Conservation (phyloP, 257 asterid species). For the Anisodus tanguticus region DNA sequence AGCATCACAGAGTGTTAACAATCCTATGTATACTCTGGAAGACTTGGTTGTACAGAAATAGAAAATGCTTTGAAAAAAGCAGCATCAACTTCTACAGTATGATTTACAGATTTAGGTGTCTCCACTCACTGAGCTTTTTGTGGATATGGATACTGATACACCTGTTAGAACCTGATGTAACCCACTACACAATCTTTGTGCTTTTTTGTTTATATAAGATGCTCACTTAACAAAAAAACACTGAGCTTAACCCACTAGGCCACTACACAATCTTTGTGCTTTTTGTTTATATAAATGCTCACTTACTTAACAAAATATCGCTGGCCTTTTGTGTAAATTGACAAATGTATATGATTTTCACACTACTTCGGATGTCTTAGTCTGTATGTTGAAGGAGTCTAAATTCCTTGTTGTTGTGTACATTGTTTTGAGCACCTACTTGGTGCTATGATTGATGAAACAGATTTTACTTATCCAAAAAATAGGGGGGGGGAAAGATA, state of each 20-base stretch:
- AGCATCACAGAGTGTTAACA: background rate
- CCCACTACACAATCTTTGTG: background rate
- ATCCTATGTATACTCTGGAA: no score
- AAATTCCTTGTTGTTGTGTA: background rate
- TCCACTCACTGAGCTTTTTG: constrained; percentile 1
- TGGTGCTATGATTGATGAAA: background rate
- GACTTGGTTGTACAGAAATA: background rate
- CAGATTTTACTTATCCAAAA: background rate
- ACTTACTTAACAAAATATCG: background rate
- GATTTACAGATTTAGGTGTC: background rate
- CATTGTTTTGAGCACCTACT: background rate
- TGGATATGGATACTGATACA: background rate
- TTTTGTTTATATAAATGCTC: background rate
- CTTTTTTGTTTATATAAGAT: background rate
- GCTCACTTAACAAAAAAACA: background rate
- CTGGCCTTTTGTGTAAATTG: background rate
- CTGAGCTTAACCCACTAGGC: no score
- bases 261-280: background rate
- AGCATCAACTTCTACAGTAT: background rate
- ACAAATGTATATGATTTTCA: background rate
- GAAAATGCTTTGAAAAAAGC: background rate
- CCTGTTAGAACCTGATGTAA: constrained; percentile 8
- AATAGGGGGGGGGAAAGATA: background rate
- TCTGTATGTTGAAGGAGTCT: background rate
- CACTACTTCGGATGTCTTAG: background rate